phyloP scores from a whole-genome alignment of 306 rosid genomes.

The Astragalus membranaceus region DNA sequence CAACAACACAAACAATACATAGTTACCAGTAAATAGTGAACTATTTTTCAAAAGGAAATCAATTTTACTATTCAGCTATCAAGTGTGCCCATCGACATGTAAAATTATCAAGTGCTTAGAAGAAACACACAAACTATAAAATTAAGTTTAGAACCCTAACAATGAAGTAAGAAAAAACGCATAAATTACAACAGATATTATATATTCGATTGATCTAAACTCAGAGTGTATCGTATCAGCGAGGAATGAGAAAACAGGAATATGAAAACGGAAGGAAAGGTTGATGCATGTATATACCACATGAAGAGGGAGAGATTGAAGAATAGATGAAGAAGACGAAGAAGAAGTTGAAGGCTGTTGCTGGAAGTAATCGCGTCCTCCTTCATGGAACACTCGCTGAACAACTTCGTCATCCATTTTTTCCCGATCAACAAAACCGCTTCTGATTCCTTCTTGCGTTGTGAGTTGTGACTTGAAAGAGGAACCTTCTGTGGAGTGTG shows the following conservation, averaged over 20 bases:
- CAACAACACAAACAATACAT: background rate
- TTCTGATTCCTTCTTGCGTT: background rate
- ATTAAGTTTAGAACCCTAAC: conserved; percentile 23
- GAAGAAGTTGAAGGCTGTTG: conserved; percentile 87
- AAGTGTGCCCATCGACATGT: background rate
- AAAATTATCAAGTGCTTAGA: background rate
- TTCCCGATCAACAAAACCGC: background rate
- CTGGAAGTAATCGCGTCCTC: conserved; percentile 92
- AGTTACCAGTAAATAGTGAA: background rate
- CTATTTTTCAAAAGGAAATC: background rate
- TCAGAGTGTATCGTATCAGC: background rate
- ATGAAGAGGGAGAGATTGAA: conserved; percentile 97
- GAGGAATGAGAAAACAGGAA: background rate
- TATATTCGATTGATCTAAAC: background rate
- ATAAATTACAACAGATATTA: background rate
- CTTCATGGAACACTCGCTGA: conserved; percentile 95
- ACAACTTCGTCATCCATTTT: conserved; percentile 84
- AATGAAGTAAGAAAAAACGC: background rate
- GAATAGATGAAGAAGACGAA: conserved; percentile 74
- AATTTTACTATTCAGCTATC: background rate
- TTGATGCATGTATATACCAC: conserved; percentile 46
- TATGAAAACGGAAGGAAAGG: background rate
- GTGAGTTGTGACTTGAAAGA: background rate
- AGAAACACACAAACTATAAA: background rate
- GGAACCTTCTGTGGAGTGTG: conserved; percentile 27